phyloP scores from a whole-genome alignment of 2,329 filamentous ascomycete species.

The Bipolaris oryzae region DNA sequence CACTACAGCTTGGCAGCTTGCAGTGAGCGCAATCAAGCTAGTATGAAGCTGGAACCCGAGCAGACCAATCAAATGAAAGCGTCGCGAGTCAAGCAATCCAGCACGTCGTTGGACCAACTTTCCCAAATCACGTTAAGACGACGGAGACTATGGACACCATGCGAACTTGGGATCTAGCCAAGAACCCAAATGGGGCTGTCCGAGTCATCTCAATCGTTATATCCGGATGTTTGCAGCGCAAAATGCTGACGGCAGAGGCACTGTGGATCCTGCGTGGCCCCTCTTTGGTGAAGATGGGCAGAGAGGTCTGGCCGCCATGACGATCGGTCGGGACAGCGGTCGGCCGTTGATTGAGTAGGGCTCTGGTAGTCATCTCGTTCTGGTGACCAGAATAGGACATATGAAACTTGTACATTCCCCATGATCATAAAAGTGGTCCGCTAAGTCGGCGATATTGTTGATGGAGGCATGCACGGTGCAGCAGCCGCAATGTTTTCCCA shows the following conservation, averaged over 20 bases:
- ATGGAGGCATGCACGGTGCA: slow-evolving; percentile 3
- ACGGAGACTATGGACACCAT: neutral
- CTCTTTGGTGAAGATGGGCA: slow-evolving; percentile 6
- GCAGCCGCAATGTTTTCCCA: slow-evolving; percentile 15
- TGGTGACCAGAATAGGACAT: slow-evolving; percentile 2
- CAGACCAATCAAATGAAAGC: neutral
- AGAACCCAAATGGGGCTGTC: neutral
- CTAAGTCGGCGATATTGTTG: neutral
- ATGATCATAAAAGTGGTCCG: slow-evolving; percentile 9
- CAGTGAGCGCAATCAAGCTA: slow-evolving; percentile 3
- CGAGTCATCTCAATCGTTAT: slow-evolving; percentile 17
- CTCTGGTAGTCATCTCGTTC: neutral
- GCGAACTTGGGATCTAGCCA: neutral
- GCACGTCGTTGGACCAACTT: slow-evolving; percentile 8
- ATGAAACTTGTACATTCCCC: slow-evolving; percentile 1
- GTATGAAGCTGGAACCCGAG: neutral
- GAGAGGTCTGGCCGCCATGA: neutral
- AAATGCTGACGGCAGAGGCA: slow-evolving; percentile 9
- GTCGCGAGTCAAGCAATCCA: slow-evolving; percentile 16
- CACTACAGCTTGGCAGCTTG: slow-evolving; percentile 4
- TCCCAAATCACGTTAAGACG: neutral
- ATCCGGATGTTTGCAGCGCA: slow-evolving; percentile 10
- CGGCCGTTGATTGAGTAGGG: slow-evolving; percentile 6
- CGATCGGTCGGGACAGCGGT: slow-evolving; percentile 1
- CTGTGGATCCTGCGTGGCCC: slow-evolving; percentile 16